A percentile compares a stretch with the other conserved stretches of the same genome.
Conservation (phyloP, 2,329 filamentous ascomycete species). For the Penicillium sp. region DNA sequence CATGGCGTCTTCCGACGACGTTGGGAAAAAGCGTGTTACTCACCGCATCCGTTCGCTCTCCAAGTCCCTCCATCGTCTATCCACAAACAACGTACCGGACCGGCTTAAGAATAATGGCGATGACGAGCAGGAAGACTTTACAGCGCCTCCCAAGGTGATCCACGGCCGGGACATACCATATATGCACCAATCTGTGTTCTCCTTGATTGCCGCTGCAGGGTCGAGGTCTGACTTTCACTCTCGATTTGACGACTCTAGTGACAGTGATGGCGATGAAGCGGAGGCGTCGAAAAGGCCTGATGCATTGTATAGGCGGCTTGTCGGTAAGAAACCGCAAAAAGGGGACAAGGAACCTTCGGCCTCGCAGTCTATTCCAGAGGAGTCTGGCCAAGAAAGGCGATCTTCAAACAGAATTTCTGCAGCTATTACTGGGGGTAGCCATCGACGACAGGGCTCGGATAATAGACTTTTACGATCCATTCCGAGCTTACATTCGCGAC, state of each 20-base stretch:
- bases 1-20: constrained; percentile 41
- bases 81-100: constrained; percentile 54
- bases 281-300: constrained; percentile 17
- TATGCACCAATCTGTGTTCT: constrained; percentile 93
- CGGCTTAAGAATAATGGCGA: constrained; percentile 53
- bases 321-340: constrained; percentile 11
- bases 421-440: constrained; percentile 42
- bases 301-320: constrained; percentile 10
- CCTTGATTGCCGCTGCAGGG: constrained; percentile 83
- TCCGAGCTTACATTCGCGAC: constrained; percentile 49
- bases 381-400: constrained; percentile 6
- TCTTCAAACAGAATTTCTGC: constrained; percentile 14
- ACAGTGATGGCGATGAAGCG: constrained; percentile 59
- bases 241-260: constrained; percentile 78
- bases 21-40: constrained; percentile 38
- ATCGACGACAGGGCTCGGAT: constrained; percentile 60
- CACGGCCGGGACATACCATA: constrained; percentile 51
- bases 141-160: constrained; percentile 48
- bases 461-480: constrained; percentile 59
- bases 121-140: constrained; percentile 59
- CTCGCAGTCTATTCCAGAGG: constrained; percentile 10
- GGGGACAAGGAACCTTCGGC: constrained; percentile 1
- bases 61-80: constrained; percentile 39
- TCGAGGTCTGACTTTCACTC: constrained; percentile 78
- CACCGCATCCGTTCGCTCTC: constrained; percentile 40